Percentiles rank a stretch among this genome's conserved stretches.
Evolutionary conservation across 345 rosid species (phyloP).

Genomic region (Citrus inodora): DNA sequence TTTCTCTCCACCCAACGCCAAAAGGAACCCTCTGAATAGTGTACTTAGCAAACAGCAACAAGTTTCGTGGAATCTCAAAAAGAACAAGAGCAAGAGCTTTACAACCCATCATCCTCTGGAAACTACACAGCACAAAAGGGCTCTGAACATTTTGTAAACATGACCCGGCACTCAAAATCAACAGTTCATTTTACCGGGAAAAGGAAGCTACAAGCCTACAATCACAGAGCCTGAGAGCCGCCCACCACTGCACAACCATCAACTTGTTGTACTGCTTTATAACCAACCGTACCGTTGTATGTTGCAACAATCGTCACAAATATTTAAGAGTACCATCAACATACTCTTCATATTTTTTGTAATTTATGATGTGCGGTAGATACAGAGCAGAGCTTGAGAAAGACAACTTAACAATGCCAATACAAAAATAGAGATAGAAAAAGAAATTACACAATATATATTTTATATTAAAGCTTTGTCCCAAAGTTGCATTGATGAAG

Average conservation of each 20-base stretch:
- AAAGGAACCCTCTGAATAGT: conserved; percentile 16
- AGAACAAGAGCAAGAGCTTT: conserved; percentile 17
- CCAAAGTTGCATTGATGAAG: conserved; percentile 1
- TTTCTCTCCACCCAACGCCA: conserved; percentile 27
- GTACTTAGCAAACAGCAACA: background rate
- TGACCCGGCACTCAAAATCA: background rate
- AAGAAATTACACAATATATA: background rate
- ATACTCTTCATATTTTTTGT: no score
- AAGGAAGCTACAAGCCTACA: no score
- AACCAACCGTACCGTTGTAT: no score
- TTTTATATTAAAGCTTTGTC: conserved; percentile 1
- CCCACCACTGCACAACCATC: no score
- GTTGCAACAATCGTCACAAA: no score
- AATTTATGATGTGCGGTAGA: no score
- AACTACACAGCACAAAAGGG: background rate
- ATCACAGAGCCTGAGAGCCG: no score
- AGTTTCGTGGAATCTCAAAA: conserved; percentile 9
- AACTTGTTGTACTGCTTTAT: no score
- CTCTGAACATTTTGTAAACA: background rate
- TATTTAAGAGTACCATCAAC: no score
- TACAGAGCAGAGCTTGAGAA: no score
- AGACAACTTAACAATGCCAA: background rate
- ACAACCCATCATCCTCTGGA: conserved; percentile 12
- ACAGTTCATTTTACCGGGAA: background rate
- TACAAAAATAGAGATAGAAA: no score